Percentiles rank a stretch among this genome's conserved stretches.
Conservation (phyloP, 2,329 filamentous ascomycete genomes). For the Stachybotrys chartarum region DNA sequence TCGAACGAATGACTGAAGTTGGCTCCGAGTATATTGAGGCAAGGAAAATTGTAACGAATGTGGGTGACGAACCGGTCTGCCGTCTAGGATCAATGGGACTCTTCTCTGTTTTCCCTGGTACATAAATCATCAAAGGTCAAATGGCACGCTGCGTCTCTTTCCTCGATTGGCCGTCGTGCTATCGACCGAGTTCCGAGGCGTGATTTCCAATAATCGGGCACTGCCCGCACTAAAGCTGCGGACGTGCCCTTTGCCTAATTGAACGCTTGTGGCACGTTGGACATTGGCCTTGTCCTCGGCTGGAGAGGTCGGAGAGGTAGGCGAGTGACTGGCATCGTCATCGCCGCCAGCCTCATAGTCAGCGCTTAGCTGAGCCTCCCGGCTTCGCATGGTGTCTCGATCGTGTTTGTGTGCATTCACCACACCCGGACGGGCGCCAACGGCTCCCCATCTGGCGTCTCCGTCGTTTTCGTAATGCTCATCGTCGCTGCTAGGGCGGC, state of each 20-base stretch:
- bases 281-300: constrained; percentile 29
- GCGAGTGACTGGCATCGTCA: constrained; percentile 22
- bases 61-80: neutral
- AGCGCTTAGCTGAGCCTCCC: constrained; percentile 42
- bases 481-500: constrained; percentile 47
- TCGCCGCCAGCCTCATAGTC: constrained; percentile 13
- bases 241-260: constrained; percentile 57
- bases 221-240: constrained; percentile 73
- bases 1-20: constrained; percentile 7
- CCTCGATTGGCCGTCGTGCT: constrained; percentile 28
- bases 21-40: constrained; percentile 1
- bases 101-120: constrained; percentile 13
- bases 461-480: constrained; percentile 38
- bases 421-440: constrained; percentile 42
- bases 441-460: constrained; percentile 45
- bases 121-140: constrained; percentile 9
- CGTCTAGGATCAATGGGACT: constrained; percentile 8
- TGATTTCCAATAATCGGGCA: constrained; percentile 65
- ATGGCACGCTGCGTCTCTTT: constrained; percentile 16
- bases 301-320: constrained; percentile 13
- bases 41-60: constrained; percentile 1
- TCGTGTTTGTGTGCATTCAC: constrained; percentile 47
- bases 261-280: constrained; percentile 64
- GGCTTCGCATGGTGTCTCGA: constrained; percentile 41
- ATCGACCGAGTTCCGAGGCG: constrained; percentile 47